A percentile compares a stretch with the other conserved stretches of the same genome.
Evolutionary conservation across 169 alveolate species (phyloP).

Genomic region (Eimeria brunetti): DNA sequence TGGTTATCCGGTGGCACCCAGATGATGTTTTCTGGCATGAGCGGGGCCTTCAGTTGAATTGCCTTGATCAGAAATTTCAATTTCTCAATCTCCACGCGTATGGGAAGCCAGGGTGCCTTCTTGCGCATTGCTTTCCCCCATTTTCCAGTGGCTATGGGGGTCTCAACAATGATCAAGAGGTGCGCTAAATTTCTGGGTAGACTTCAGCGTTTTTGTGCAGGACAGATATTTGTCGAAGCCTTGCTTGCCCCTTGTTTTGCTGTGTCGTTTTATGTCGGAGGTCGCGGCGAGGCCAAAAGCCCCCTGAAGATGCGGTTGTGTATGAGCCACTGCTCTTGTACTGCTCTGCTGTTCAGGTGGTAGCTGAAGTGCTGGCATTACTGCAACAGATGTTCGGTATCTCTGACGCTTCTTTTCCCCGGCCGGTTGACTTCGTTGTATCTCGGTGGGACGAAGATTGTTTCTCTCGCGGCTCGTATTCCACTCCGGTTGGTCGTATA

Average conservation of each 20-base stretch:
- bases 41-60: conserved; percentile 74
- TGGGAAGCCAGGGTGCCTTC: conserved; percentile 79
- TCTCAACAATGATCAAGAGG: conserved; percentile 73
- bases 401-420: conserved; percentile 65
- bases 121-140: conserved; percentile 78
- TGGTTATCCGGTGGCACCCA: conserved; percentile 80
- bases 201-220: no score
- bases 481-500: conserved; percentile 65
- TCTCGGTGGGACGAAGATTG: conserved; percentile 81
- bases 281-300: not conserved
- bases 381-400: conserved; percentile 79
- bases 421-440: conserved; percentile 76
- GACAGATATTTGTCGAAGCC: not conserved
- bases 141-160: conserved; percentile 81
- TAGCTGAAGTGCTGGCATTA: conserved; percentile 77
- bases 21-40: conserved; percentile 77
- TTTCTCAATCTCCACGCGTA: conserved; percentile 78
- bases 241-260: not conserved
- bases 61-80: conserved; percentile 80
- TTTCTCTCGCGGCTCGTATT: conserved; percentile 74
- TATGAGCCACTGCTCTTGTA: not conserved
- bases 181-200: not conserved
- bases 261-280: not conserved
- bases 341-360: conserved; percentile 54
- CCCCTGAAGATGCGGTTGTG: not conserved